Evolutionary conservation across 2,329 filamentous ascomycete species (phyloP).

Genomic region (Pseudocercospora cruenta): DNA sequence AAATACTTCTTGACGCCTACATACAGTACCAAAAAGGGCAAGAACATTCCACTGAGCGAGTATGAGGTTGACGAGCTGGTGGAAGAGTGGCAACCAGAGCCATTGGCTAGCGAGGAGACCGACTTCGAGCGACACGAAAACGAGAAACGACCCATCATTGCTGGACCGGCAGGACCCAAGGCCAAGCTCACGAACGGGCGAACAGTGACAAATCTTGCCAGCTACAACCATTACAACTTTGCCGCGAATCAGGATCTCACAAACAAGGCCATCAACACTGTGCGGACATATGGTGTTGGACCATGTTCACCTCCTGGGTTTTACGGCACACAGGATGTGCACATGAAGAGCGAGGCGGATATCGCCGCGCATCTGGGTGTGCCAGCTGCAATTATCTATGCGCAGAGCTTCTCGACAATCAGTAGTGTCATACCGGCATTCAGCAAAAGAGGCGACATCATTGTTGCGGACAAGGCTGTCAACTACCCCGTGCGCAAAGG

Average conservation of each 20-base stretch:
- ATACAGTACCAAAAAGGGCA: constrained; percentile 88
- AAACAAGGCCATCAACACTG: constrained; percentile 89
- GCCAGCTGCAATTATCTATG: constrained; percentile 89
- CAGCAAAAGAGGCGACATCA: constrained; percentile 95
- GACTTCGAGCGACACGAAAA: constrained; percentile 77
- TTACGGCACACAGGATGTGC: constrained; percentile 97
- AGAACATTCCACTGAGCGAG: constrained; percentile 85
- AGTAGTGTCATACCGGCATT: constrained; percentile 97
- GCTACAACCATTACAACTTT: constrained; percentile 98
- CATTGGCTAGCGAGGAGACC: constrained; percentile 75
- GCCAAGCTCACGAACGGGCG: constrained; percentile 76
- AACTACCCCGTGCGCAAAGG: constrained; percentile 95
- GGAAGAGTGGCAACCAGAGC: constrained; percentile 94
- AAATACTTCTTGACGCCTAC: constrained; percentile 89
- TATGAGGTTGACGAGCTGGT: constrained; percentile 98
- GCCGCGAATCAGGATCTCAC: constrained; percentile 89
- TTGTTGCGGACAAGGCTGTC: constrained; percentile 89
- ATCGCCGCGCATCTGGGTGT: constrained; percentile 88
- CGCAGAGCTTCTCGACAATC: constrained; percentile 94
- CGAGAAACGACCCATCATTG: constrained; percentile 83
- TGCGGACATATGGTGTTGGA: constrained; percentile 94
- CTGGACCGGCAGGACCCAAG: constrained; percentile 88
- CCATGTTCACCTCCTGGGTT: constrained; percentile 97
- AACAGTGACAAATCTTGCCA: constrained; percentile 90
- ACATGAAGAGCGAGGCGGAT: constrained; percentile 94